Conservation (phyloP, 192 early-diverging fungal genomes). For the Phlyctochytrium bullatum region DNA sequence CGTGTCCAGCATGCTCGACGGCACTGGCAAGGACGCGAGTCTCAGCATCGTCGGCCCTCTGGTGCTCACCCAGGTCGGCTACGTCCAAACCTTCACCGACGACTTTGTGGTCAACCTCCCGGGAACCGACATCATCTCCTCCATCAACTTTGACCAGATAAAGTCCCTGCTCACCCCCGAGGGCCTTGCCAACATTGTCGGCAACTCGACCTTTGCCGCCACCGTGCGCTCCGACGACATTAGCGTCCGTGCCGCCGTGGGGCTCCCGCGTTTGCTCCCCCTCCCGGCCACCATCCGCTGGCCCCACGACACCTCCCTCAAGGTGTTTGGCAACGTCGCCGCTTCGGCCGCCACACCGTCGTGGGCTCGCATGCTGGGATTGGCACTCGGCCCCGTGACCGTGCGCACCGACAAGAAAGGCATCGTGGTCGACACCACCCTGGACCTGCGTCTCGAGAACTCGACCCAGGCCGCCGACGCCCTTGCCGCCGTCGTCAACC, state of each 20-base stretch:
- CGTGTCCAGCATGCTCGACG: slow-evolving; percentile 17
- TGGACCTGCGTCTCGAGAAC: slow-evolving; percentile 30
- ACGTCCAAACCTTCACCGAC: slow-evolving; percentile 29
- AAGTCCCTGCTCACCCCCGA: background rate
- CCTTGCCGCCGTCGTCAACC: slow-evolving; percentile 40
- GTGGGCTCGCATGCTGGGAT: background rate
- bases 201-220: slow-evolving; percentile 10
- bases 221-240: slow-evolving; percentile 19
- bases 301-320: slow-evolving; percentile 28
- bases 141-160: background rate
- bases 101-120: slow-evolving; percentile 29
- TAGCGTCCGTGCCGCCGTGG: slow-evolving; percentile 15
- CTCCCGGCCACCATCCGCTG: slow-evolving; percentile 31
- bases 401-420: slow-evolving; percentile 8
- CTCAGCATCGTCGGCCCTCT: slow-evolving; percentile 34
- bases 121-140: slow-evolving; percentile 7
- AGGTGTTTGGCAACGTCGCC: slow-evolving; percentile 31
- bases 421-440: slow-evolving; percentile 9
- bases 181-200: background rate
- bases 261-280: slow-evolving; percentile 22
- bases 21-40: slow-evolving; percentile 16
- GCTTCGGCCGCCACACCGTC: no score
- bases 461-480: slow-evolving; percentile 32
- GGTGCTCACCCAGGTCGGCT: slow-evolving; percentile 19
- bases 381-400: slow-evolving; percentile 25